A percentile compares a stretch with the other conserved stretches of the same genome.
phyloP scores from a whole-genome alignment of 164 flowering plant species.

The Sedum album region DNA sequence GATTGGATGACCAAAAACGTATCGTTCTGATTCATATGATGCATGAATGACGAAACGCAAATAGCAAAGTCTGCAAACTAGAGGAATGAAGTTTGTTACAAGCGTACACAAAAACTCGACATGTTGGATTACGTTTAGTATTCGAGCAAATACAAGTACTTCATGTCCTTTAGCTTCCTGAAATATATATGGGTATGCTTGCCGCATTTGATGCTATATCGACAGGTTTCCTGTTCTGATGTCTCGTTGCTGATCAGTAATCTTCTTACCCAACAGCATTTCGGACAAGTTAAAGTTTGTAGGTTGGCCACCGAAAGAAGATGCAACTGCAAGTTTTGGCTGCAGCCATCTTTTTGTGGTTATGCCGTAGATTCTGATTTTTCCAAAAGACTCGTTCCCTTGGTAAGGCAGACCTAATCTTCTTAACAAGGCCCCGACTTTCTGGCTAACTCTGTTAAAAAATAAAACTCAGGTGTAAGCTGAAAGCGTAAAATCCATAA shows the following conservation, averaged over 20 bases:
- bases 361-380: conserved; percentile 64
- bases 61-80: conserved; percentile 72
- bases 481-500: not conserved
- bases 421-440: conserved; percentile 62
- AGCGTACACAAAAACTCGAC: conserved; percentile 47
- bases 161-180: not conserved
- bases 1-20: too few species aligned
- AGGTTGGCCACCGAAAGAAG: conserved; percentile 43
- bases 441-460: conserved; percentile 60
- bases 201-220: conserved; percentile 21
- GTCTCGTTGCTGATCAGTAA: conserved; percentile 55
- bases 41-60: conserved; percentile 33
- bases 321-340: conserved; percentile 49
- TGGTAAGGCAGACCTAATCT: conserved; percentile 62
- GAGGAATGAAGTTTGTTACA: conserved; percentile 90
- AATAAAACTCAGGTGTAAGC: not conserved
- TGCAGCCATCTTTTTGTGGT: conserved; percentile 67
- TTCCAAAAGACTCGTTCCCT: conserved; percentile 78
- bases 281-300: conserved; percentile 33
- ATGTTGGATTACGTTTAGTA: not conserved
- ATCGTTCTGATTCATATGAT: not conserved
- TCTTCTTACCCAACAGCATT: conserved; percentile 46
- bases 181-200: not conserved
- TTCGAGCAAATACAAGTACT: not conserved
- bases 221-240: conserved; percentile 66